A percentile compares a stretch with the other conserved stretches of the same genome.
Evolutionary conservation across 2,329 filamentous ascomycete species (phyloP).

Genomic region (Hymenoscyphus occultus): DNA sequence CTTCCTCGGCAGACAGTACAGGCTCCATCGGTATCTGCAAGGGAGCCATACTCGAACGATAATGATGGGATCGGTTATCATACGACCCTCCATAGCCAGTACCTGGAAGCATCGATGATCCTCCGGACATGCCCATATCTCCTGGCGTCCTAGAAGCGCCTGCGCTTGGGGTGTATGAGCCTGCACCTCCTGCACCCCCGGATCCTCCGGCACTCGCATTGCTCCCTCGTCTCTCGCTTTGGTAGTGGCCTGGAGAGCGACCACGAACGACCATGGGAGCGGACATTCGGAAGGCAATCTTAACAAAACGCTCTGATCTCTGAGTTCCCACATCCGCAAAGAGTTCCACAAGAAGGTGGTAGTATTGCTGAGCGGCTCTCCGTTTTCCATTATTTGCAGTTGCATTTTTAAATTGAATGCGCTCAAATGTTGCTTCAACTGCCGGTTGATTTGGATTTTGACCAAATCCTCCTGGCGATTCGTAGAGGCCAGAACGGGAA

Average conservation of each 20-base stretch:
- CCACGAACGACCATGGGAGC: constrained; percentile 65
- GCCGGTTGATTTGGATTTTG: constrained; percentile 31
- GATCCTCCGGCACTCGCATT: constrained; percentile 53
- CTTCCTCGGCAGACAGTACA: constrained; percentile 33
- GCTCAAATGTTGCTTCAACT: constrained; percentile 54
- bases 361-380: constrained; percentile 70
- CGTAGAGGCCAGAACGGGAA: constrained; percentile 24
- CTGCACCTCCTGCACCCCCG: constrained; percentile 30
- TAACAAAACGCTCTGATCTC: constrained; percentile 47
- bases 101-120: constrained; percentile 30
- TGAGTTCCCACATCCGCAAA: constrained; percentile 52
- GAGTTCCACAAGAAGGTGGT: constrained; percentile 67
- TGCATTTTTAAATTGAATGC: constrained; percentile 73
- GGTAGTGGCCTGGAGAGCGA: constrained; percentile 61
- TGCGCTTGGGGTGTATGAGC: constrained; percentile 31
- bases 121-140: constrained; percentile 33
- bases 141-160: constrained; percentile 27
- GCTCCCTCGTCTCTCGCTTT: constrained; percentile 48
- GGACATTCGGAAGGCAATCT: constrained; percentile 57
- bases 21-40: constrained; percentile 36
- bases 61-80: constrained; percentile 31
- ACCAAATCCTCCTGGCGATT: constrained; percentile 21
- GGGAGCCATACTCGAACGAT: constrained; percentile 24
- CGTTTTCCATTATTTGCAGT: constrained; percentile 74
- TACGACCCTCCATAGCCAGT: constrained; percentile 30